Percentiles rank a stretch among this genome's conserved stretches.
These are phyloP conservation scores for Metarhizium rileyi DNA, from an alignment of 2,329 filamentous ascomycete species.

Conservation along the genomic window DNA sequence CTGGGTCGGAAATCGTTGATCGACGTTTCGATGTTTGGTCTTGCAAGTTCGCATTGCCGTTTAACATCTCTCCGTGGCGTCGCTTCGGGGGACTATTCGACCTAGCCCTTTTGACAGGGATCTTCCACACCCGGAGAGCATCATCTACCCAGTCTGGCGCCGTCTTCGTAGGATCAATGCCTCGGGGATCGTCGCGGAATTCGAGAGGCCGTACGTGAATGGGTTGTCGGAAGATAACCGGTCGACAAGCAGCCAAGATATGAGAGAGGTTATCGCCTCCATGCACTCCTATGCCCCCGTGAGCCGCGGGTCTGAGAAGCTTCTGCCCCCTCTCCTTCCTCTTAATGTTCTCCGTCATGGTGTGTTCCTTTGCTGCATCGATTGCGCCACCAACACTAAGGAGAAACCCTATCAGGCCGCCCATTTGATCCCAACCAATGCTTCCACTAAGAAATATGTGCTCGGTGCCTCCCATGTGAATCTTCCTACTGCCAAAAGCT, in stretches of 20 bases:
- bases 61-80: conserved; percentile 12
- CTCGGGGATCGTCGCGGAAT: conserved; percentile 38
- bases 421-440: conserved; percentile 64
- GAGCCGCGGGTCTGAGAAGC: conserved; percentile 13
- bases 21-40: conserved; percentile 5
- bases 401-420: conserved; percentile 77
- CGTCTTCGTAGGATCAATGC: conserved; percentile 14
- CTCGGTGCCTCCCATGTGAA: conserved; percentile 54
- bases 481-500: conserved; percentile 57
- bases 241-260: conserved; percentile 68
- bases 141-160: conserved; percentile 66
- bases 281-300: conserved; percentile 53
- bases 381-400: conserved; percentile 69
- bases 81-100: conserved; percentile 28
- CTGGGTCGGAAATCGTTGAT: conserved; percentile 18
- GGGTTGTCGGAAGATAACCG: conserved; percentile 79
- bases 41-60: background rate
- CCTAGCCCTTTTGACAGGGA: conserved; percentile 38
- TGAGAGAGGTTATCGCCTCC: conserved; percentile 74
- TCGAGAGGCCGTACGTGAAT: conserved; percentile 67
- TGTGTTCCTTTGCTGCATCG: conserved; percentile 34
- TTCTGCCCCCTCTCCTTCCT: conserved; percentile 29
- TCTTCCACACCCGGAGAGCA: conserved; percentile 75
- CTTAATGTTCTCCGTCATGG: conserved; percentile 28
- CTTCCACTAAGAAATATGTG: conserved; percentile 78